phyloP scores from a whole-genome alignment of 108 stramenopile genomes.

The Parietichytrium sp. region DNA sequence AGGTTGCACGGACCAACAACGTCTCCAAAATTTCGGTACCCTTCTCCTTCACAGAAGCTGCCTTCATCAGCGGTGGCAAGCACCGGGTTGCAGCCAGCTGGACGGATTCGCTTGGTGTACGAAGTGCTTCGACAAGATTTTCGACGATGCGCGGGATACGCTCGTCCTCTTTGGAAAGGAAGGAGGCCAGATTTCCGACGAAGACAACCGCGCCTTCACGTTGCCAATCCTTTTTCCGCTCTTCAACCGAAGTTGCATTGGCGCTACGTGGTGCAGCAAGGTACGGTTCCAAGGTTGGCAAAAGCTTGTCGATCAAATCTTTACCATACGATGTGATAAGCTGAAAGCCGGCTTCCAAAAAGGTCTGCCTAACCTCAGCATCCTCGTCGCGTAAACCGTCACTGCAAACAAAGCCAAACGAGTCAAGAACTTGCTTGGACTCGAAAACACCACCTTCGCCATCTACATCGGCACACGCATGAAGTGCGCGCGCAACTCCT shows the following conservation, averaged over 20 bases:
- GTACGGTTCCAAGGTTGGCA: slow-evolving; percentile 22
- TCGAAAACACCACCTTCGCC: slow-evolving; percentile 19
- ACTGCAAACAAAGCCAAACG: not conserved
- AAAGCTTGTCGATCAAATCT: not conserved
- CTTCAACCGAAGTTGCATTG: not conserved
- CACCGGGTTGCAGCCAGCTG: slow-evolving; percentile 60
- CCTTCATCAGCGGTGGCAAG: slow-evolving; percentile 56
- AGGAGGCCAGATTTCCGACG: slow-evolving; percentile 57
- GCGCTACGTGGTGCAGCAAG: not conserved
- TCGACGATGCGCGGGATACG: slow-evolving; percentile 51
- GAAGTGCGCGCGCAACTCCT: not conserved
- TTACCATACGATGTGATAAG: slow-evolving; percentile 6
- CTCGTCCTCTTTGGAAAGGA: slow-evolving; percentile 53
- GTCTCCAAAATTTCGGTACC: not conserved
- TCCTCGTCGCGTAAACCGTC: slow-evolving; percentile 5
- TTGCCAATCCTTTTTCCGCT: not conserved
- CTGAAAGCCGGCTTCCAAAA: slow-evolving; percentile 15
- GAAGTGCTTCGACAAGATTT: slow-evolving; percentile 53
- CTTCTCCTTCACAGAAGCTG: slow-evolving; percentile 9
- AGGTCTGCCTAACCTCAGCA: not conserved
- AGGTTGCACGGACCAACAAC: not conserved
- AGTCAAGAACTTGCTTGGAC: not conserved
- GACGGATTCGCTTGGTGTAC: slow-evolving; percentile 60
- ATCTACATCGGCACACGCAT: slow-evolving; percentile 9
- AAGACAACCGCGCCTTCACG: slow-evolving; percentile 56